Evolutionary conservation across 257 asterid genomes (phyloP), one percentile per base, ranked within the genome.

Genomic region (Solanum clarkiae): DNA sequence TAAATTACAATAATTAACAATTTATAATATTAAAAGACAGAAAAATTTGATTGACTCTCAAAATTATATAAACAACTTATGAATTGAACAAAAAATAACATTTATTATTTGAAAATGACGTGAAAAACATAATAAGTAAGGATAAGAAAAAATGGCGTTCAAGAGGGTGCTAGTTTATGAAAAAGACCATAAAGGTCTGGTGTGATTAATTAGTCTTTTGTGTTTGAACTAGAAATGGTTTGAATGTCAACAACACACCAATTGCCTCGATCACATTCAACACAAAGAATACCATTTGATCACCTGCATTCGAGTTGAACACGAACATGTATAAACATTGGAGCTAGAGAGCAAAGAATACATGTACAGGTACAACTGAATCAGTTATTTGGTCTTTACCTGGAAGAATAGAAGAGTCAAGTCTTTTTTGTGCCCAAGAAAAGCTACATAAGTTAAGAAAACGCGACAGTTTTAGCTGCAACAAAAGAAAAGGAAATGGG

Each of bases 381-480:
- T 70, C 79, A 18, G 79, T 42, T 70, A 42, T 70, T 70, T 70
- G 0, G 9, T 70, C 40, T 24, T 6, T 92, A 95, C 98, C 98
- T 84, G 98, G 98, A 86, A 95, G 88, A 84, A 93, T 87, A 77
- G 87, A 53, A 49, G 95, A 86, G 45, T 90, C 36, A 54, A 87
- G 95, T 51, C 97, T 93, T 80, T 88, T 72, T 86, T 95, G 94
- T 24, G 95, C 93, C 92, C 92, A 92, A 1, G 98, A 93, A 85
- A 95, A 94, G 53, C 98, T 95, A 92, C 55, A 80, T 54, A 62
- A 26, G 81, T 54, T 49, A 47, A 86, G 72, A 18, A 84, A 56
- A 74, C 0, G 29, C 14, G 6, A 57, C 42, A 16, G 29, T 22
- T 47, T 62, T 49, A 68, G 81, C 29, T 82, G 79, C 1, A 20